Base-by-base conservation (phyloP, 1,139 yeast species). In the Meyerozyma sp. region DNA sequence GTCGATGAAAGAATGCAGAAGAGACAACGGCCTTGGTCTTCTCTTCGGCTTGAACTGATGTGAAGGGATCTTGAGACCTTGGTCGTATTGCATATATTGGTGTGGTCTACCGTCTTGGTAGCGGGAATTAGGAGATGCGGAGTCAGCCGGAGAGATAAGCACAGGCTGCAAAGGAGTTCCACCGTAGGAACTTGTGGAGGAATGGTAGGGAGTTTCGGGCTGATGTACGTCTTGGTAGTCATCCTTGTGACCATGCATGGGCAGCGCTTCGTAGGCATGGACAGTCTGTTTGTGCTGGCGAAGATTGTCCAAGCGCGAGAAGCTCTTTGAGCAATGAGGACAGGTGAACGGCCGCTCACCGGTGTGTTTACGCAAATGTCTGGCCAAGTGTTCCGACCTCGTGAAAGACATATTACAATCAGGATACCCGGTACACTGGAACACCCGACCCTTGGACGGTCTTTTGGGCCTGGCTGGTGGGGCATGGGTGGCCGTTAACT, bases 271-370 rank as follows among this genome's bases (percentile, higher is more conserved):
- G 61, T 81, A 82, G 28, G 94, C 90, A 61, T 90, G 97, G 11
- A 90, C 97, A 0, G 96, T 87, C 58, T 89, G 95, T 50, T 85
- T 84, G 63, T 91, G 97, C 64, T 91, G 98, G 46, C 96, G 77
- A 49, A 91, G 71, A 59, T 91, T 91, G 63, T 91, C 98, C 50
- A 89, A 68, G 40, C 97, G 73, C 26, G 93, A 82, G 59, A 91
- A 91, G 57, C 82, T 79, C 55, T 90, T 82, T 38, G 81, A 73
- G 63, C 98, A 91, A 56, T 75, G 79, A 41, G 86, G 86, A 62
- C 98, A 91, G 44, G 88, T 81, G 61, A 89, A 91, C 1, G 98
- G 98, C 45, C 96, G 73, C 62, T 91, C 98, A 38, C 97, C 98
- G 1, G 97, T 90, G 61, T 90, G 98, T 58, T 90, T 91, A 42